Evolutionary conservation across 148 eudicot species (phyloP), one percentile per base, ranked within the genome.

Genomic region (Polygonum maritimum): DNA sequence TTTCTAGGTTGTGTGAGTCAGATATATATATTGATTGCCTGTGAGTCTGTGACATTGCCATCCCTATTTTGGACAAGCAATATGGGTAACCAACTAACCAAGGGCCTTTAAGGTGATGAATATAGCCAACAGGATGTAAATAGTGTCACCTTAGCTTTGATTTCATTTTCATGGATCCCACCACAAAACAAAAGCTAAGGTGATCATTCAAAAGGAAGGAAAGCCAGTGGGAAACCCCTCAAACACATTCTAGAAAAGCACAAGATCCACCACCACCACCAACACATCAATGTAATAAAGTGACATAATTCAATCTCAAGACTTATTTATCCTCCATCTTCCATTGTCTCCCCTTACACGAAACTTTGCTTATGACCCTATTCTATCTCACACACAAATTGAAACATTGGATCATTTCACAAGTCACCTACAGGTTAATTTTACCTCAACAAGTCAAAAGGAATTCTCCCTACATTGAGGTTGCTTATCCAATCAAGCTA

Each of bases 151-250:
- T 21, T 19, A 21, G 65, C 33, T 57, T 57, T 21, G 8, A 22
- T 57, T 57, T n/a, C 65, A 57, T 57, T 57, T 21, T 22, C 33
- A 57, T 19, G 65, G 65, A 21, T 60, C 38, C 69, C 69, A 60
- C 69, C 69, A 60, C 69, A 36, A 60, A 60, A 60, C 31, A 11
- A 60, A 60, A 60, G 67, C 67, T 60, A 60, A 26, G 67, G 36
- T 60, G 33, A 26, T 26, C 36, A 22, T 60, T 22, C 10, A 26
- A 9, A 22, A 60, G 2, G 67, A 26, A 60, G 8, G 67, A 60
- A 22, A 60, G 69, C 13, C 35, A 58, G 55, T 15, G n/a, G 55
- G 55, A 51, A 6, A 51, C 19, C 55, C 55, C 54, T 18, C 33
- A 58, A 58, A 22, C 14, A 58, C 69, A 60, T 60, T 60, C 38